These are phyloP conservation scores for Basipetospora chlamydospora DNA, from an alignment of 2,329 filamentous ascomycete genomes.

Conservation along the genomic window DNA sequence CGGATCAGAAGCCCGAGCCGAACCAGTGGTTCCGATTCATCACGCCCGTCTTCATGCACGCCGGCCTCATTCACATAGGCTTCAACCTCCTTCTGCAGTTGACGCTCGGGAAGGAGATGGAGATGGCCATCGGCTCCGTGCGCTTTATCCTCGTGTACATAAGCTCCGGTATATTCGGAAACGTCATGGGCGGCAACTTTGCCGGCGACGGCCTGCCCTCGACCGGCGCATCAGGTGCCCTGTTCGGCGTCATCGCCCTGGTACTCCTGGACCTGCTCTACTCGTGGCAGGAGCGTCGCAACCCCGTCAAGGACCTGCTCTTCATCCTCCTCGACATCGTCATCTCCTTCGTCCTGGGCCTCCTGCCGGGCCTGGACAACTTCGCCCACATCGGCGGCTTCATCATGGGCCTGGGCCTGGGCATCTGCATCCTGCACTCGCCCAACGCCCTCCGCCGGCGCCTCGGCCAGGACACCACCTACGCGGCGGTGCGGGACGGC, in stretches of 20 bases:
- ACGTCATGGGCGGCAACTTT: constrained; percentile 88
- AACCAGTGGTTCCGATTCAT: constrained; percentile 98
- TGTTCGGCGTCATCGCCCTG: constrained; percentile 87
- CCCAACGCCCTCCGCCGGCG: constrained; percentile 65
- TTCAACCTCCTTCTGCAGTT: constrained; percentile 92
- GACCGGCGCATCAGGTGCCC: constrained; percentile 73
- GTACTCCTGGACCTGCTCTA: constrained; percentile 82
- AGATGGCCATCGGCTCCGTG: constrained; percentile 73
- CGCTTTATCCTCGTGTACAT: constrained; percentile 86
- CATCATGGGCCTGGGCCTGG: constrained; percentile 76
- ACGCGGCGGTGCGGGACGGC: constrained; percentile 48
- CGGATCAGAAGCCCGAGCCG: constrained; percentile 43
- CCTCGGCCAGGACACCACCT: constrained; percentile 57
- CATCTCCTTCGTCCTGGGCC: constrained; percentile 82
- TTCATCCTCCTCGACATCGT: constrained; percentile 76
- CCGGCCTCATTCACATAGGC: constrained; percentile 82
- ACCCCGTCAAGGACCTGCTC: constrained; percentile 68
- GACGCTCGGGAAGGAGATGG: constrained; percentile 84
- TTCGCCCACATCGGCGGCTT: constrained; percentile 97
- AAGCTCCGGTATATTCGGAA: constrained; percentile 84
- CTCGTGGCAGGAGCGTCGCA: constrained; percentile 68
- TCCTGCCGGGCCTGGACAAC: constrained; percentile 88
- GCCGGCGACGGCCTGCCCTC: constrained; percentile 69
- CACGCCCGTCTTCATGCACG: constrained; percentile 86
- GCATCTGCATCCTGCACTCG: constrained; percentile 76